These are phyloP conservation scores for Camellia lanceoleosa DNA, from an alignment of 148 eudicot species.

Conservation along the genomic window DNA sequence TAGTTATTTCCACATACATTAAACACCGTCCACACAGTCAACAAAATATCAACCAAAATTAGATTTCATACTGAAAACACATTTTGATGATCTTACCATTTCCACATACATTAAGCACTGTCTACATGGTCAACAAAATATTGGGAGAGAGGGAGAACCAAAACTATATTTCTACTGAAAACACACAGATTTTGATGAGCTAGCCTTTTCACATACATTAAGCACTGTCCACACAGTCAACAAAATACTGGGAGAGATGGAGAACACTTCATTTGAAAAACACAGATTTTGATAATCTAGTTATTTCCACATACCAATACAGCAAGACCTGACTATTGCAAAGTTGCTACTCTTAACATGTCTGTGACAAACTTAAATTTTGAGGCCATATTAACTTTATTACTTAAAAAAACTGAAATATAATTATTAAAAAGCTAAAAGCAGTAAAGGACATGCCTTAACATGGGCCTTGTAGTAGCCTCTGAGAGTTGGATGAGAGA, in stretches of 20 bases:
- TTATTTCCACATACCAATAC: background rate
- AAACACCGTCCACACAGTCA: too few relatives aligned
- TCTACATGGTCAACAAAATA: slow-evolving; percentile 29
- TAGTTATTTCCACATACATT: too few relatives aligned
- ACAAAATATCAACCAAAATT: background rate
- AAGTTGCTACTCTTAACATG: background rate
- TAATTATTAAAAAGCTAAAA: background rate
- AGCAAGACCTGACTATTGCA: background rate
- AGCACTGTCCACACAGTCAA: slow-evolving; percentile 51
- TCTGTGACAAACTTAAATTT: background rate
- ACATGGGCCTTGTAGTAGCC: slow-evolving; percentile 72
- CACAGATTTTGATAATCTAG: background rate
- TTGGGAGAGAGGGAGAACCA: background rate
- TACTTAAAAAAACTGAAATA: background rate
- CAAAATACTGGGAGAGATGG: background rate
- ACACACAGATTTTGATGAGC: background rate
- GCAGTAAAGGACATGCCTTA: slow-evolving; percentile 41
- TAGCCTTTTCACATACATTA: slow-evolving; percentile 14
- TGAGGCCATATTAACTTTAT: background rate
- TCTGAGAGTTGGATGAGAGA: slow-evolving; percentile 58
- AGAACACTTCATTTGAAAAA: background rate
- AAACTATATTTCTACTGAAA: background rate
- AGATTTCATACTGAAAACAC: background rate
- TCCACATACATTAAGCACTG: slow-evolving; percentile 39
- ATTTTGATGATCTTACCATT: too few relatives aligned